These are phyloP conservation scores for Russula abietina DNA, from an alignment of 768 basidiomycete genomes.

Conservation along the genomic window DNA sequence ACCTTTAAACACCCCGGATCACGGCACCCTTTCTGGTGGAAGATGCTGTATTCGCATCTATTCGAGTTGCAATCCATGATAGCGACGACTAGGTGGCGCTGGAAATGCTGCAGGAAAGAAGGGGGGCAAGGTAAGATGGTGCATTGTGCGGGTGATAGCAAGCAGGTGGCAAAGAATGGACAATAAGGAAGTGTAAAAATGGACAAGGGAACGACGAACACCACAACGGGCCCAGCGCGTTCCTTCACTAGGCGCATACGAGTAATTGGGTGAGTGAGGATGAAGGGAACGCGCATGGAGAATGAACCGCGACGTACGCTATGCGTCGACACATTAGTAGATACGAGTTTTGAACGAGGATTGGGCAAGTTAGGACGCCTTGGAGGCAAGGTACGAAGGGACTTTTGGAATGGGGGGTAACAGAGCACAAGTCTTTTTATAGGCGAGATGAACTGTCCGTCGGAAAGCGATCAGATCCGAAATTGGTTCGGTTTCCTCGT, in stretches of 20 bases:
- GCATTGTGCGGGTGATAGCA: conserved; percentile 6
- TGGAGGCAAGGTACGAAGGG: conserved; percentile 9
- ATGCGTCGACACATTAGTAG: conserved; percentile 63
- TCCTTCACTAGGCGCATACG: conserved; percentile 49
- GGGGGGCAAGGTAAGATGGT: not conserved
- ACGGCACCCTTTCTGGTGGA: conserved; percentile 53
- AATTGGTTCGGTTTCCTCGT: conserved; percentile 17
- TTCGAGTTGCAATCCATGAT: conserved; percentile 68
- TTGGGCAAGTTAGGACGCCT: not conserved
- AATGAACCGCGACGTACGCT: conserved; percentile 48
- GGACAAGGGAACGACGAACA: conserved; percentile 36
- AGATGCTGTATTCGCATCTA: conserved; percentile 57
- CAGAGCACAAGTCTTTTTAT: conserved; percentile 9
- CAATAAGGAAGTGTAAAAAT: not conserved
- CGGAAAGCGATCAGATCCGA: conserved; percentile 13
- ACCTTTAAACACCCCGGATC: conserved; percentile 53
- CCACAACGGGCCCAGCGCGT: conserved; percentile 69
- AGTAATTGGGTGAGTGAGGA: conserved; percentile 8
- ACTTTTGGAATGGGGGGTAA: conserved; percentile 1
- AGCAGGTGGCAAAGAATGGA: not conserved
- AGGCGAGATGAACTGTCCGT: not conserved
- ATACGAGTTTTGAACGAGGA: not conserved
- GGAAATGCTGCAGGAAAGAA: conserved; percentile 54
- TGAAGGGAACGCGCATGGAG: conserved; percentile 15
- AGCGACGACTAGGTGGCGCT: conserved; percentile 65